Percentiles rank a stretch among this genome's conserved stretches.
Evolutionary conservation across 108 stramenopile species (phyloP).

Genomic region (Nitzschia putrida): DNA sequence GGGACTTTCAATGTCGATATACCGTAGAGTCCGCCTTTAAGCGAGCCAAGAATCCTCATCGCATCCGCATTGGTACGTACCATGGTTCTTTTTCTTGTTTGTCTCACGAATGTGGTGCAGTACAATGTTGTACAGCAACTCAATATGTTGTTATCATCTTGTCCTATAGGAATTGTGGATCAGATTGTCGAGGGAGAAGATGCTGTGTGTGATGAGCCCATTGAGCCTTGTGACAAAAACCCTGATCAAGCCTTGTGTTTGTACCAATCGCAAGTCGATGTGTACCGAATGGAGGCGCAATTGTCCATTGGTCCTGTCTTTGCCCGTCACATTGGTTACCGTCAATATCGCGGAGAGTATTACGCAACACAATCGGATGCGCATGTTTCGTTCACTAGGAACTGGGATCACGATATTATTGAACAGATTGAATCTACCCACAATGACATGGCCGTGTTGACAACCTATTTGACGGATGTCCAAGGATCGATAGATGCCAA

Average conservation of each 20-base stretch:
- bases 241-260: conserved; percentile 73
- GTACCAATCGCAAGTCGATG: conserved; percentile 71
- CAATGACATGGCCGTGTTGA: conserved; percentile 93
- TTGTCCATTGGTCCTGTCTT: conserved; percentile 87
- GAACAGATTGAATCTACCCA: conserved; percentile 70
- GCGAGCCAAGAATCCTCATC: conserved; percentile 60
- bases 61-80: conserved; percentile 60
- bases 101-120: too few relatives aligned
- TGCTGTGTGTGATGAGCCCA: conserved; percentile 70
- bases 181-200: conserved; percentile 83
- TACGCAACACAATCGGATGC: conserved; percentile 96
- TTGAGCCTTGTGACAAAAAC: conserved; percentile 64
- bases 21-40: conserved; percentile 72
- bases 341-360: conserved; percentile 90
- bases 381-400: conserved; percentile 86
- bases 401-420: conserved; percentile 92
- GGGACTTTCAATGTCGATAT: conserved; percentile 76
- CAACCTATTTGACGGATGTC: conserved; percentile 86
- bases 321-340: conserved; percentile 86
- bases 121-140: too few relatives aligned
- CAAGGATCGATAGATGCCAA: conserved; percentile 65
- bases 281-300: conserved; percentile 79
- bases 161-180: too few relatives aligned
- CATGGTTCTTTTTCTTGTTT: too few relatives aligned
- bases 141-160: too few relatives aligned